Percentiles rank a stretch among this genome's conserved stretches.
These are phyloP conservation scores for Phialophora chinensis DNA, from an alignment of 2,329 filamentous ascomycete genomes.

Conservation along the genomic window DNA sequence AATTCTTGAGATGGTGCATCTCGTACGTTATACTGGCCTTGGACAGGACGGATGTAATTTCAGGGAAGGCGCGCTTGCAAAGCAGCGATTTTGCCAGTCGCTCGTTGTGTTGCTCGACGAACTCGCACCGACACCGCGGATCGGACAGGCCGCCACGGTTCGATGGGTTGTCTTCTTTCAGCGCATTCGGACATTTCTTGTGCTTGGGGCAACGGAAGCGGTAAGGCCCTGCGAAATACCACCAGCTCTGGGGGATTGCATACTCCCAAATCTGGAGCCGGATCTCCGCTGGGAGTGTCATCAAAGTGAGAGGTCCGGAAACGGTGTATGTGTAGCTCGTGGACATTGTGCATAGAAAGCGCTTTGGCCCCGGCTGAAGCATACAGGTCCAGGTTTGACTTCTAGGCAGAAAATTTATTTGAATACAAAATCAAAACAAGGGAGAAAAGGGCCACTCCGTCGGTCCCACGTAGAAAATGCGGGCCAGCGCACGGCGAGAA, in stretches of 20 bases:
- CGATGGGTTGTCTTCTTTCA: neutral
- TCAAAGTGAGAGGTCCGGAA: neutral
- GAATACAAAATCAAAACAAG: neutral
- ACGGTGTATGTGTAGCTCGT: neutral
- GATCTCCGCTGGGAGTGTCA: neutral
- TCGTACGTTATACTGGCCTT: conserved; percentile 5
- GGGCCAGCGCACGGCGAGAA: neutral
- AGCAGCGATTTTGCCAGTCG: neutral
- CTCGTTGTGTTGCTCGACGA: neutral
- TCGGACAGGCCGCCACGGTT: neutral
- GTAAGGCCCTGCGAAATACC: neutral
- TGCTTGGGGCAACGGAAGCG: neutral
- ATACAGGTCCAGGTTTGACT: neutral
- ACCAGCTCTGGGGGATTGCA: neutral
- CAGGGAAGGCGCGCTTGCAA: neutral
- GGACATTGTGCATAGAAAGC: neutral
- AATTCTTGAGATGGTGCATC: neutral
- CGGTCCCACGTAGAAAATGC: neutral
- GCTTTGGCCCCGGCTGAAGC: neutral
- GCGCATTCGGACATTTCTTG: neutral
- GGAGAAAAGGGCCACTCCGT: neutral
- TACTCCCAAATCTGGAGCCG: neutral
- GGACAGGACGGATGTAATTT: conserved; percentile 2
- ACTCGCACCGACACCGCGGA: neutral
- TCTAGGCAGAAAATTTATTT: neutral